Base-by-base conservation (phyloP, 768 basidiomycete species). In the Phaffia tasmanica region DNA sequence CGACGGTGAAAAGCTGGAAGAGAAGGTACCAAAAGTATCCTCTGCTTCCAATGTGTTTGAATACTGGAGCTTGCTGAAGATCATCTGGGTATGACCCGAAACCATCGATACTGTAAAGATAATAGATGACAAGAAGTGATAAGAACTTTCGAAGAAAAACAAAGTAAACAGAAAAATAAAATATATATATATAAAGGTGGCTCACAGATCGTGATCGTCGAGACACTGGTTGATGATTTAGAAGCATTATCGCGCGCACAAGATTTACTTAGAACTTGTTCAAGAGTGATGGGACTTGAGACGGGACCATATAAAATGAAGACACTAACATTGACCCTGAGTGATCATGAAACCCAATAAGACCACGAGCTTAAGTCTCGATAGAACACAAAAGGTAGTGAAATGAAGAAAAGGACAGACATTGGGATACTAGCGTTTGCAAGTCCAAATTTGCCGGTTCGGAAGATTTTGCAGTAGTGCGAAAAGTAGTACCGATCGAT, bases 11-110 rank as follows among this genome's bases (percentile, higher is more conserved):
- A 71, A 88, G 89, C 71, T 99, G 94, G 80, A 99, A 98, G 1
- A 99, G 80, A 25, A 94, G 79, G 78, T 85, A 99, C 80, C 85
- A 93, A 75, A 93, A 93, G 77, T 92, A 95, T 25, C 86, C 89
- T 70, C 87, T 79, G 0, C 83, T 77, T 7, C 93, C 94, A 63
- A 97, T 87, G 87, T 80, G 77, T 72, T 78, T 78, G 75, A 91
- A 91, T 21, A 91, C 80, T 1, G 88, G 84, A 5, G 87, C 82
- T 59, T 69, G 71, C 76, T 89, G 87, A 57, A 89, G 75, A 46
- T 87, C 83, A 50, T 92, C 88, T 1, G 90, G 89, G 79, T 93
- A 89, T 86, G 71, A 32, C 27, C 50, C 69, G 51, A 67, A 70
- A 5, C 72, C 32, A 25, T 16, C 30, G 53, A 63, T 9, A 14